phyloP scores from a whole-genome alignment of 1,284 basidiomycete species.

The Ustilago tritici region DNA sequence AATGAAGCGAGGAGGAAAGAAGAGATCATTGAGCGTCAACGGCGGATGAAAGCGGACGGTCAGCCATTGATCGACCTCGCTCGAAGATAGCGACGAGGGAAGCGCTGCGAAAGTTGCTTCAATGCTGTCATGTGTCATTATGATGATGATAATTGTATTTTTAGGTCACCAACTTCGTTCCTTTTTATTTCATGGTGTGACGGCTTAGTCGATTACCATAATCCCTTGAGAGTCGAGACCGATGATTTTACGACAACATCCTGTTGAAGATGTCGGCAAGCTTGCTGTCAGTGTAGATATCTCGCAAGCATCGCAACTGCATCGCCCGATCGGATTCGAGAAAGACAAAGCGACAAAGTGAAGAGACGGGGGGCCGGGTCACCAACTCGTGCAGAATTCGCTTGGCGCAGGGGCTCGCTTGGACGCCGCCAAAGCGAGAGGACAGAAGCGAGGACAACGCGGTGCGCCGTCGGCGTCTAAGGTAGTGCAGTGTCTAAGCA shows the following conservation, averaged over 20 bases:
- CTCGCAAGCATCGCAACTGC: neutral
- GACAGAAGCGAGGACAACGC: constrained; percentile 1
- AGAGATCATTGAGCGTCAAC: constrained; percentile 42
- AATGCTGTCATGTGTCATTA: neutral
- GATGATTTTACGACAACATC: no score
- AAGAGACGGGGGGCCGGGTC: neutral
- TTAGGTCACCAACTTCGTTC: neutral
- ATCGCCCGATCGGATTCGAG: neutral
- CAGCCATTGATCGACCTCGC: constrained; percentile 48
- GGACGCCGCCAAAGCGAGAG: neutral
- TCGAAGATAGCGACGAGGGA: constrained; percentile 17
- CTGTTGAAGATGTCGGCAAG: neutral
- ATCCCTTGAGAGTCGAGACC: neutral
- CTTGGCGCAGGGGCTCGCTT: constrained; percentile 8
- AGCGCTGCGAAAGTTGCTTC: neutral
- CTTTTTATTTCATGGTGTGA: neutral
- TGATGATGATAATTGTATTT: constrained; percentile 9
- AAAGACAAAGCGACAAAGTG: neutral
- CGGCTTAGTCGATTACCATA: neutral
- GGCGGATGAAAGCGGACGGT: constrained; percentile 41
- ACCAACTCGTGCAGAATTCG: neutral
- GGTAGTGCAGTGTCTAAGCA: neutral
- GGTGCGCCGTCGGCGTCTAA: constrained; percentile 3
- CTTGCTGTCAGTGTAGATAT: neutral
- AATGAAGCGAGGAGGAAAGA: constrained; percentile 40